These are phyloP conservation scores for Citrus australasica DNA, from an alignment of 345 rosid species.

Conservation along the genomic window DNA sequence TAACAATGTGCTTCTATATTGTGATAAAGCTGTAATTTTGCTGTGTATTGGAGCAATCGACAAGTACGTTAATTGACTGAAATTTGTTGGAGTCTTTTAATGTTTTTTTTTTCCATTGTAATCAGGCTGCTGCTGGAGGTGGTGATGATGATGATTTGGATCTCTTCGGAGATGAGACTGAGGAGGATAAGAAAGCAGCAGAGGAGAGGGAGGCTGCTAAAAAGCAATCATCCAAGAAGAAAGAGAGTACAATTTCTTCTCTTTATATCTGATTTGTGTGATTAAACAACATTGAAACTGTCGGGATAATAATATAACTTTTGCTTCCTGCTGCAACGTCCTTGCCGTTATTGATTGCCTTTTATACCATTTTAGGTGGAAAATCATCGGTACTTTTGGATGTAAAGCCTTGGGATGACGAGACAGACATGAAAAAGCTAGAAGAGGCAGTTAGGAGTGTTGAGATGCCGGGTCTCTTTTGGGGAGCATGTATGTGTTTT, in stretches of 20 bases:
- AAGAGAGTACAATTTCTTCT: constrained; percentile 51
- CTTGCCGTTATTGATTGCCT: neutral
- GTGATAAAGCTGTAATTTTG: neutral
- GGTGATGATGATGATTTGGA: constrained; percentile 88
- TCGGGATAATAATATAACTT: neutral
- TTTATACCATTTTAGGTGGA: constrained; percentile 48
- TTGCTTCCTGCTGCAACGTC: neutral
- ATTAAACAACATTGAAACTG: too few relatives aligned
- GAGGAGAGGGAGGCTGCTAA: constrained; percentile 87
- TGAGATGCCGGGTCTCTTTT: constrained; percentile 80
- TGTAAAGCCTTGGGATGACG: constrained; percentile 97
- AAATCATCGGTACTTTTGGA: constrained; percentile 91
- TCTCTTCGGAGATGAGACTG: constrained; percentile 95
- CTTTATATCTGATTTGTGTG: neutral
- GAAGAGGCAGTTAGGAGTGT: constrained; percentile 66
- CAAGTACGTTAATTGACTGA: too few relatives aligned
- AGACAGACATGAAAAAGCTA: constrained; percentile 95
- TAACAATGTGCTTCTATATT: neutral
- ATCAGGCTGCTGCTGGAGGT: constrained; percentile 48
- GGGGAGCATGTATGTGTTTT: constrained; percentile 87
- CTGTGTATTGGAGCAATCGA: too few relatives aligned
- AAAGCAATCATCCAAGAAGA: constrained; percentile 59
- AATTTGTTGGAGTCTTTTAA: neutral
- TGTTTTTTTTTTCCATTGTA: neutral
- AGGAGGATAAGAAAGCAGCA: constrained; percentile 91